phyloP scores from a whole-genome alignment of 352 stramenopile species.

The Phytophthora citricola region DNA sequence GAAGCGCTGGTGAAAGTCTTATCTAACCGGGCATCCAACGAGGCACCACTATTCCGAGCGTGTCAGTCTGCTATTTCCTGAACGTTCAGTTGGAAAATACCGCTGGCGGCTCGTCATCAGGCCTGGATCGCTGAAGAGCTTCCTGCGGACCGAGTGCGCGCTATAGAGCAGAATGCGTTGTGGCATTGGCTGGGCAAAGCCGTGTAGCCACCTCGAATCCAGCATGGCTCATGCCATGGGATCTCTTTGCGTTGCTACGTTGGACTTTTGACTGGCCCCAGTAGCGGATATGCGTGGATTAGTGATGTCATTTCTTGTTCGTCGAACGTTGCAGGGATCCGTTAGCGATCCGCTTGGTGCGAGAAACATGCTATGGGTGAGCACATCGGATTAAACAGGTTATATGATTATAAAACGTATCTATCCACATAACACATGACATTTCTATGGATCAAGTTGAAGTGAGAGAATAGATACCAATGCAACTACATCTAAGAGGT shows the following conservation, averaged over 20 bases:
- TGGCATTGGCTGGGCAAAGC: background rate
- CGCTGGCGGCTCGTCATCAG: conserved; percentile 6
- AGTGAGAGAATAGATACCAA: conserved; percentile 14
- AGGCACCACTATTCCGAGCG: background rate
- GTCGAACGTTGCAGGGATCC: conserved; percentile 33
- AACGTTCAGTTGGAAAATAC: conserved; percentile 10
- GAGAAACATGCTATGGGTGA: conserved; percentile 4
- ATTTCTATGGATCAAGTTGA: conserved; percentile 15
- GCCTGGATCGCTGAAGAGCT: conserved; percentile 8
- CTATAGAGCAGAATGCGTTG: conserved; percentile 20
- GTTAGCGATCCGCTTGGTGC: conserved; percentile 17
- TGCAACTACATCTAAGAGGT: conserved; percentile 11
- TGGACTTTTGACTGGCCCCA: conserved; percentile 3
- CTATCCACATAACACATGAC: background rate
- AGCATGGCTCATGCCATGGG: background rate
- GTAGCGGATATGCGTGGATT: conserved; percentile 18
- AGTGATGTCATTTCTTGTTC: conserved; percentile 34
- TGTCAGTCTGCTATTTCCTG: conserved; percentile 18
- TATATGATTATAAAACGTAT: conserved; percentile 3
- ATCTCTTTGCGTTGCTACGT: background rate
- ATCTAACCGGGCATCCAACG: conserved; percentile 9
- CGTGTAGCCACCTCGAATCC: conserved; percentile 27
- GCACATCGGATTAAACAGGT: background rate
- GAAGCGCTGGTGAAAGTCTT: conserved; percentile 29
- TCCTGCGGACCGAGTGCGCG: conserved; percentile 8